Conservation (phyloP, 2,329 filamentous ascomycete species). For the Ceratocystis alfenasii region DNA sequence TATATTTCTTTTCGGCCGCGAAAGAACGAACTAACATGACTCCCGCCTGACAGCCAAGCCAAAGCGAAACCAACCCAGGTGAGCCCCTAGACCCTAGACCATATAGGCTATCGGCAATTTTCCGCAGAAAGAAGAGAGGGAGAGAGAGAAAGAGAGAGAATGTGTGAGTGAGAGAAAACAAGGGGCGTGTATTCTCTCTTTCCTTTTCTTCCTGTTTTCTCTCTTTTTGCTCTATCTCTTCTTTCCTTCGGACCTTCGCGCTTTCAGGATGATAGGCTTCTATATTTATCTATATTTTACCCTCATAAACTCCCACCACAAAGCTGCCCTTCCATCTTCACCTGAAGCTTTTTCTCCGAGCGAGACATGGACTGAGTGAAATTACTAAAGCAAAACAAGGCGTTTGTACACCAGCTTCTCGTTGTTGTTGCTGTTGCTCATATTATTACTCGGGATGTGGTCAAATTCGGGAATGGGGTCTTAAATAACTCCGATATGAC, state of each 20-base stretch:
- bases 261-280: not conserved
- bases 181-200: not conserved
- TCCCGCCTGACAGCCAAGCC: constrained; percentile 7
- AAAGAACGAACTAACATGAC: not conserved
- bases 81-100: not conserved
- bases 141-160: not conserved
- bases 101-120: constrained; percentile 8
- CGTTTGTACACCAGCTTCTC: not conserved
- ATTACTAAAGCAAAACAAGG: not conserved
- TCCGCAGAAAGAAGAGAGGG: not conserved
- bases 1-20: not conserved
- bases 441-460: no score
- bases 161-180: not conserved
- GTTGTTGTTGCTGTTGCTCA: not conserved
- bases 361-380: constrained; percentile 1
- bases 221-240: not conserved
- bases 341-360: constrained; percentile 5
- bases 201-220: not conserved
- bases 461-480: no score
- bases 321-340: not conserved
- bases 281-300: no score
- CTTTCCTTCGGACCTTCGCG: not conserved
- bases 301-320: no score
- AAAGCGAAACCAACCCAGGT: constrained; percentile 1
- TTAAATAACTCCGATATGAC: not conserved